These are phyloP conservation scores for Polygonum aviculare DNA, from an alignment of 148 eudicot species.

Conservation along the genomic window DNA sequence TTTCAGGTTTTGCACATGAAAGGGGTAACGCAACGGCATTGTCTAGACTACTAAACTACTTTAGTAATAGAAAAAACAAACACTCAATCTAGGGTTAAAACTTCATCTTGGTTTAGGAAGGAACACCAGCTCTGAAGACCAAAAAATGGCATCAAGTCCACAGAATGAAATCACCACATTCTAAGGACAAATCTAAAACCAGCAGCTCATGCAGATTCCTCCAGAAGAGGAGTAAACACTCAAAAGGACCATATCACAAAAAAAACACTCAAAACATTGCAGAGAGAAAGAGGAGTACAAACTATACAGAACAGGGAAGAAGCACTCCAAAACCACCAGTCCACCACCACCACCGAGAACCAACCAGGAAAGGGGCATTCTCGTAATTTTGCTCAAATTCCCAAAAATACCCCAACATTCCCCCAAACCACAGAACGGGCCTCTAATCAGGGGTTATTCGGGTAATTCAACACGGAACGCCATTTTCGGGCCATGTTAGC, in stretches of 20 bases:
- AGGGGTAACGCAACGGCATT: background rate
- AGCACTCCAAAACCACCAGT: background rate
- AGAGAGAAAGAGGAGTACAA: background rate
- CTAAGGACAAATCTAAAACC: background rate
- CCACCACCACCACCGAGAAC: slow-evolving; percentile 1
- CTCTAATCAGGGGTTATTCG: slow-evolving; percentile 12
- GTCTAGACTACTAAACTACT: background rate
- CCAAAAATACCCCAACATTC: background rate
- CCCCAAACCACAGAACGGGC: background rate
- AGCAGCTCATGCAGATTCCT: background rate
- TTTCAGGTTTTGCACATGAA: background rate
- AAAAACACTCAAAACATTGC: background rate
- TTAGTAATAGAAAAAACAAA: background rate
- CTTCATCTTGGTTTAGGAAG: no score
- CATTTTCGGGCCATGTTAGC: slow-evolving; percentile 2
- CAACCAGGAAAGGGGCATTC: background rate
- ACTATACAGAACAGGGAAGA: background rate
- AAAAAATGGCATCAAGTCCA: no score
- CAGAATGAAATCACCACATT: background rate
- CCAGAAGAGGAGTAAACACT: background rate
- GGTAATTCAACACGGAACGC: slow-evolving; percentile 13
- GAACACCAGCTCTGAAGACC: background rate
- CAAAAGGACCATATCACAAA: background rate
- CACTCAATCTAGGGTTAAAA: background rate
- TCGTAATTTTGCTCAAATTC: background rate